Evolutionary conservation across 2,329 filamentous ascomycete genomes (phyloP), one percentile per base, ranked within the genome.

Genomic region (Herpotrichia juniperi): DNA sequence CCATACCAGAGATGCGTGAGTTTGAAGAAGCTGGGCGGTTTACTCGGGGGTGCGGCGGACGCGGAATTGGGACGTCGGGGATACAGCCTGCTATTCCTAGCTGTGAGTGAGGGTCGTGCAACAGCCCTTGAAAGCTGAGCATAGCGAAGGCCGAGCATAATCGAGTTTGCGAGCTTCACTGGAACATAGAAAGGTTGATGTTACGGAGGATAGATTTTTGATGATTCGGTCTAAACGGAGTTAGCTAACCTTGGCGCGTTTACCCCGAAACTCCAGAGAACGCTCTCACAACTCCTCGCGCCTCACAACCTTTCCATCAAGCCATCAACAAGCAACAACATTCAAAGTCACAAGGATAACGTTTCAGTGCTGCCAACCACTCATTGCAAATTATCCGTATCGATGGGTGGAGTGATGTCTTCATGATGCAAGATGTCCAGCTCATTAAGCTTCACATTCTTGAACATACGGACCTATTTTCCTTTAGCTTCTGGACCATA

Each of bases 1-100:
- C 58, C 66, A 43, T 72, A 72, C 68, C 66, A 71, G 44, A 69
- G 45, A 56, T 70, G 70, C 2, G 62, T 61, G 53, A 61, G 59
- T 43, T 64, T 66, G 28, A 68, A 51, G 37, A 59, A 58, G 22
- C 28, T 45, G 61, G 67, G 19, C 61, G 61, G 45, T 42, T 22
- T 37, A 14, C 10, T 47, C n/a, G n/a, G n/a, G n/a, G n/a, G n/a
- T n/a, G n/a, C n/a, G n/a, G n/a, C n/a, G 12, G 44, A 26, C 6
- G 37, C 44, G 22, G 50, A 48, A n/a, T 31, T 48, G 50, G 37
- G 22, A 11, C 44, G 44, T 4, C 17, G 12, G 14, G 22, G n/a
- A 16, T 28, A 12, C 24, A n/a, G 32, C 10, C 10, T 40, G 25
- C 19, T 17, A 12, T 16, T 34, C 25, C 31, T 40, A 22, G 28